Conservation (phyloP, 208 protist species). For the Trypanosoma theileri region DNA sequence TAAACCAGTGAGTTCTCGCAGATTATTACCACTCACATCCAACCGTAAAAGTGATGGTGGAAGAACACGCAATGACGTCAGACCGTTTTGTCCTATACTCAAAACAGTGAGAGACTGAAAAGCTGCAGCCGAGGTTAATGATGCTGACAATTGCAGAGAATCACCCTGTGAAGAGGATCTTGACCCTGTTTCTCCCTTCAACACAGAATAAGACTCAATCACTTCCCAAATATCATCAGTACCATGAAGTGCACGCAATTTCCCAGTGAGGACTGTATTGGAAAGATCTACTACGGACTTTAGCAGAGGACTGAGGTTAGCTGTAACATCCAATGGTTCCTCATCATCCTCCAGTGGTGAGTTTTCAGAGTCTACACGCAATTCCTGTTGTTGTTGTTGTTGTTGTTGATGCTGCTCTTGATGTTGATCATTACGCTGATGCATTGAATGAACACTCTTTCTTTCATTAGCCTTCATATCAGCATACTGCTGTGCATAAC, state of each 20-base stretch:
- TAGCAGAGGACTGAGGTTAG: conserved; percentile 71
- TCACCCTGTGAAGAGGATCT: no score
- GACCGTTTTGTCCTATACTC: conserved; percentile 61
- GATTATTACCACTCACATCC: conserved; percentile 79
- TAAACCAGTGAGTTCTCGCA: conserved; percentile 52
- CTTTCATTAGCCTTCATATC: no score
- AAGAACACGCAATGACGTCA: conserved; percentile 44
- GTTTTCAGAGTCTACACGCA: not conserved
- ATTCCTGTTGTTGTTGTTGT: not conserved
- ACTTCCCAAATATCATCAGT: conserved; percentile 63
- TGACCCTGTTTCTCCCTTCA: no score
- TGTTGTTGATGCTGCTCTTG: not conserved
- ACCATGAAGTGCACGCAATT: conserved; percentile 22
- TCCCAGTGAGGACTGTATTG: conserved; percentile 34
- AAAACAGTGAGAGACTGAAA: conserved; percentile 67
- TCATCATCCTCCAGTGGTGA: conserved; percentile 3
- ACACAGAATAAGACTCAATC: conserved; percentile 34
- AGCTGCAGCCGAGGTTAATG: not conserved
- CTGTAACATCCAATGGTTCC: conserved; percentile 64
- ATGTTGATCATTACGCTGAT: no score
- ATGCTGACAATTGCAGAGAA: no score
- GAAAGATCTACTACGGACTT: conserved; percentile 70
- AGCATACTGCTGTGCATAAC: no score
- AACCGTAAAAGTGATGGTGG: conserved; percentile 73
- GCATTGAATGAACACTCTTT: no score